Base-by-base conservation (phyloP, 495 filamentous ascomycete genomes). In the Hypoxylon trugodes region DNA sequence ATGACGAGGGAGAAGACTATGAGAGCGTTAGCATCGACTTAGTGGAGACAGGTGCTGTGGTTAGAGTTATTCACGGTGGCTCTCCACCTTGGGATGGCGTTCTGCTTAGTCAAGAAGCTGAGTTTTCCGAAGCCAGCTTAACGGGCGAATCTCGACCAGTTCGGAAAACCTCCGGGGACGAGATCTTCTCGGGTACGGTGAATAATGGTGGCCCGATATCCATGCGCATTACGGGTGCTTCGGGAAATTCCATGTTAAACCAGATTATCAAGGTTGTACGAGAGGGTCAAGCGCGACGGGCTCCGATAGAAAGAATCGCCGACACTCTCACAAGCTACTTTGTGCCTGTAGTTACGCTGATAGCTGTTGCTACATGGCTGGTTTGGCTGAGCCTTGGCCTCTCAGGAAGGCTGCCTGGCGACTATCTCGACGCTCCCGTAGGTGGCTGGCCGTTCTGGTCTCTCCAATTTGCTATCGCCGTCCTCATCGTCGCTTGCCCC, bases 401-500 rank as follows among this genome's bases (percentile, higher is more conserved):
- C 45, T 48, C 45, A 5, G 45, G 45, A 5, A 25, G 45, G 3
- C 45, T 48, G 2, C 45, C 45, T 0, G 6, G 33, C 5, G 24
- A 21, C 26, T 48, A 48, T 22, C 45, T 48, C 16, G 45, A 48
- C 22, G 13, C 7, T 12, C 45, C 45, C 2, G 45, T 48, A n/a
- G 45, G 45, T 33, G 45, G 45, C 4, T 48, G 45, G 45, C 45
- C 26, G 10, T 48, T 48, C 45, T 48, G 45, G 45, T 48, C 45
- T 25, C 45, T 48, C 7, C 45, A 48, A 48, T 48, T 48, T 6
- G 45, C 45, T 33, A 48, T 48, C 16, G 45, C 45, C 3, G 45
- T 48, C 2, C 33, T 48, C 16, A 48, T 48, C 1, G 33, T 48
- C 16, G 45, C 45, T 12, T 48, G 45, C 4, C 45, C 45, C 16